Base-by-base conservation (phyloP, 2,329 filamentous ascomycete species). In the Annulohypoxylon truncatum region DNA sequence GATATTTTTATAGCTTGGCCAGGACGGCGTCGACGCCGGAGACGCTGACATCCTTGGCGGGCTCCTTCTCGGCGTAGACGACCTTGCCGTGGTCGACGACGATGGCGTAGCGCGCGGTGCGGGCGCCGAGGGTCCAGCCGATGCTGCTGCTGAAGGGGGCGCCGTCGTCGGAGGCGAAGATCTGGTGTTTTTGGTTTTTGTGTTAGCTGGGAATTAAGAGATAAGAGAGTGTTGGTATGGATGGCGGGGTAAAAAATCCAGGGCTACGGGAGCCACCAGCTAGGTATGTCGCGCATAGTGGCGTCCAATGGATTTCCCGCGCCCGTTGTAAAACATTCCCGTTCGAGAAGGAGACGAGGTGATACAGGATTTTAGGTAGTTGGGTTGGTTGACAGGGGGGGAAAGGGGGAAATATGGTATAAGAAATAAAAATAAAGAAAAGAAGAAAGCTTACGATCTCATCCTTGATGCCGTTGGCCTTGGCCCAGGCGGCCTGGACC, bases 401-500 rank as follows among this genome's bases (percentile, higher is more conserved):
- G n/a, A n/a, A n/a, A n/a, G n/a, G n/a, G n/a, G n/a, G n/a, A n/a
- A n/a, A n/a, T n/a, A n/a, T n/a, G n/a, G n/a, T n/a, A n/a, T n/a
- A 47, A 29, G 7, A 2, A 56, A 28, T 46, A 47, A 28, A 9
- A 20, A 33, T 15, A 44, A 20, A 54, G 29, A 9, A 31, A 15
- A 18, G 22, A 54, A 26, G 6, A 29, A 26, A 56, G 78, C 84
- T 73, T 73, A 87, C 85, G 71, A 88, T 84, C 63, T 95, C 90
- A 70, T 89, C 88, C 76, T 87, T 90, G 76, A 95, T 84, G 56
- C 85, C 85, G 82, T 96, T 95, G 76, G 93, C 93, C 87, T 97
- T 97, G 81, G 89, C 91, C 92, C 92, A 96, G 58, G 92, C 93
- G 74, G 89, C 90, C 92, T 95, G 95, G 79, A 97, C 93, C 77